phyloP scores from a whole-genome alignment of 768 basidiomycete species.

The Rhizopogon vesiculosus region DNA sequence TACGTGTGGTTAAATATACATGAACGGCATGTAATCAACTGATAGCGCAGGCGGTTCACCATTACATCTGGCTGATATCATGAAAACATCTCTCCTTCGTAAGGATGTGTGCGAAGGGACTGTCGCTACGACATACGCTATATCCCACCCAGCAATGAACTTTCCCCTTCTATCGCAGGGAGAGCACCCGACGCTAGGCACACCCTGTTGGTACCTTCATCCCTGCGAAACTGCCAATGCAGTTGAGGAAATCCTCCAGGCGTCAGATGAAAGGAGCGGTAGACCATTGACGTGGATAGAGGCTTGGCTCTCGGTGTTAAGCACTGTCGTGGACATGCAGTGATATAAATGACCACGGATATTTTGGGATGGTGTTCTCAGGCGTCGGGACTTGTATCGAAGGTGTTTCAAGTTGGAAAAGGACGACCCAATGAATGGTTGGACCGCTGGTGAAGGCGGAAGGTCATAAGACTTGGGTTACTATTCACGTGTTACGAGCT shows the following conservation, averaged over 20 bases:
- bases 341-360: constrained; percentile 4
- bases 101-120: constrained; percentile 37
- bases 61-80: constrained; percentile 49
- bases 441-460: neutral
- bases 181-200: constrained; percentile 77
- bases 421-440: neutral
- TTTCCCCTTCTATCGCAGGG: constrained; percentile 84
- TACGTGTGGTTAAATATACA: constrained; percentile 36
- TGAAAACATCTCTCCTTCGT: constrained; percentile 58
- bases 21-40: constrained; percentile 7
- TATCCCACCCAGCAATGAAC: constrained; percentile 43
- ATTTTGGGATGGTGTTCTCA: constrained; percentile 3
- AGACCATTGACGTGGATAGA: constrained; percentile 46
- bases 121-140: constrained; percentile 47
- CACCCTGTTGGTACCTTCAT: constrained; percentile 81
- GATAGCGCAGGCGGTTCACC: constrained; percentile 55
- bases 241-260: constrained; percentile 65
- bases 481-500: constrained; percentile 1
- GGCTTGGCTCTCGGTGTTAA: constrained; percentile 75
- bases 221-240: constrained; percentile 73
- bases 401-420: neutral
- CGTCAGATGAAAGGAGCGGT: constrained; percentile 26
- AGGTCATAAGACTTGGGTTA: neutral
- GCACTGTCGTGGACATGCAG: constrained; percentile 55
- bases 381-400: neutral